Percentiles rank a stretch among this genome's conserved stretches.
Conservation (phyloP, 805 yeast species). For the Metschnikowia kofuensis region DNA sequence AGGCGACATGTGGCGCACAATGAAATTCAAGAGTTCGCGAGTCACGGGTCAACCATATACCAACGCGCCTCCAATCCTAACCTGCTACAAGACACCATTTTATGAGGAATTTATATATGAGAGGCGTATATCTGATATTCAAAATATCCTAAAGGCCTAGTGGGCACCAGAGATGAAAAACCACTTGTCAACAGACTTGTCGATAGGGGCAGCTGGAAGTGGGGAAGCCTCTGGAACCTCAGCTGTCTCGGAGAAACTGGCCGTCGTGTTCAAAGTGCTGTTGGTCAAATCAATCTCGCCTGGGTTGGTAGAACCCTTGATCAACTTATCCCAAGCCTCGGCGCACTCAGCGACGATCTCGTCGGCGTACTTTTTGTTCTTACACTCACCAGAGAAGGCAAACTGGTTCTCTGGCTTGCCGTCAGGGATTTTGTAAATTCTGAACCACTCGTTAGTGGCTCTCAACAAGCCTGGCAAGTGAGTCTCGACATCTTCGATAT, state of each 20-base stretch:
- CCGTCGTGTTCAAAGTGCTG: conserved; percentile 42
- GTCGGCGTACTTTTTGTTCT: conserved; percentile 44
- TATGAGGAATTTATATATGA: neutral
- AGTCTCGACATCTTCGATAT: conserved; percentile 63
- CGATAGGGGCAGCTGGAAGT: conserved; percentile 88
- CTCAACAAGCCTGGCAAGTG: conserved; percentile 69
- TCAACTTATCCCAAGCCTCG: conserved; percentile 63
- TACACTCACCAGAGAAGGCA: conserved; percentile 69
- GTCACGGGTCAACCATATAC: neutral
- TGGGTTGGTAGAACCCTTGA: conserved; percentile 41
- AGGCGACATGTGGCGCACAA: neutral
- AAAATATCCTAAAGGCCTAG: conserved; percentile 18
- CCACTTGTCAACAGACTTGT: conserved; percentile 97
- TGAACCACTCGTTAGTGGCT: conserved; percentile 75
- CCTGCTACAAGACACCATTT: neutral
- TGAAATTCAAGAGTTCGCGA: neutral
- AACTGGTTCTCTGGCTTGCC: conserved; percentile 75
- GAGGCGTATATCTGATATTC: neutral
- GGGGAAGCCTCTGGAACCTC: conserved; percentile 70
- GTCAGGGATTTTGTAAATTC: conserved; percentile 78
- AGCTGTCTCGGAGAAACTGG: conserved; percentile 46
- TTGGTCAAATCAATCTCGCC: conserved; percentile 47
- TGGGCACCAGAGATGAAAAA: conserved; percentile 89
- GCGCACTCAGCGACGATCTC: conserved; percentile 38
- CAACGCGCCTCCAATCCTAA: neutral